Conservation (phyloP, 805 yeast species). For the Monosporozyma yasuniensis region DNA sequence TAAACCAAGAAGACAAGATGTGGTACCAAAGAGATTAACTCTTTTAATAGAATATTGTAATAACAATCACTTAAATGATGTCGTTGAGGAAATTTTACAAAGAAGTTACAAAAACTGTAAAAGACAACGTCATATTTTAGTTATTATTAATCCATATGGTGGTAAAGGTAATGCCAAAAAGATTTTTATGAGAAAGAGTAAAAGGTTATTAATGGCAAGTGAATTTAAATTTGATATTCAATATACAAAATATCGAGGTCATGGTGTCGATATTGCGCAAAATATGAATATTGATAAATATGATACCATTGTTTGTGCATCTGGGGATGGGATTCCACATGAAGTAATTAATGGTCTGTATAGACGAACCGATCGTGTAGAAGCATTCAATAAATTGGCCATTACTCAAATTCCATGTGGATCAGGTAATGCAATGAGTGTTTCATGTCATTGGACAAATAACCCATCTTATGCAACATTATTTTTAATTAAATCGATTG, state of each 20-base stretch:
- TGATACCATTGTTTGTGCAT: constrained; percentile 81
- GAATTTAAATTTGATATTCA: constrained; percentile 44
- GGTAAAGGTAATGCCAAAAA: constrained; percentile 73
- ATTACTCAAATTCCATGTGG: constrained; percentile 91
- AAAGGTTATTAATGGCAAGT: constrained; percentile 70
- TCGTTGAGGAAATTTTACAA: constrained; percentile 29
- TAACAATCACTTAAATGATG: constrained; percentile 6
- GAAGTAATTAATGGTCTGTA: constrained; percentile 88
- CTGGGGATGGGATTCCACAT: constrained; percentile 96
- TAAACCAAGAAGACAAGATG: constrained; percentile 29
- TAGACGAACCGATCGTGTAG: constrained; percentile 51
- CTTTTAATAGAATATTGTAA: constrained; percentile 20
- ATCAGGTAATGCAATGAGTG: constrained; percentile 87
- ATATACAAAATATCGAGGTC: constrained; percentile 59
- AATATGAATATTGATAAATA: constrained; percentile 45
- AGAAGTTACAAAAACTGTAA: constrained; percentile 35
- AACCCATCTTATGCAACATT: constrained; percentile 65
- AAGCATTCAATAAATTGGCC: constrained; percentile 55
- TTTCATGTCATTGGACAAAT: constrained; percentile 68
- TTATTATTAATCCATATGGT: constrained; percentile 81
- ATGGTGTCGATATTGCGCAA: constrained; percentile 64
- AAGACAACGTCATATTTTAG: constrained; percentile 43
- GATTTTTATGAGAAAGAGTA: constrained; percentile 46
- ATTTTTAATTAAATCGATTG: constrained; percentile 58
- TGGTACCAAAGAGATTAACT: constrained; percentile 30